Conservation (phyloP, 148 eudicot genomes). For the Spergularia bocconei region DNA sequence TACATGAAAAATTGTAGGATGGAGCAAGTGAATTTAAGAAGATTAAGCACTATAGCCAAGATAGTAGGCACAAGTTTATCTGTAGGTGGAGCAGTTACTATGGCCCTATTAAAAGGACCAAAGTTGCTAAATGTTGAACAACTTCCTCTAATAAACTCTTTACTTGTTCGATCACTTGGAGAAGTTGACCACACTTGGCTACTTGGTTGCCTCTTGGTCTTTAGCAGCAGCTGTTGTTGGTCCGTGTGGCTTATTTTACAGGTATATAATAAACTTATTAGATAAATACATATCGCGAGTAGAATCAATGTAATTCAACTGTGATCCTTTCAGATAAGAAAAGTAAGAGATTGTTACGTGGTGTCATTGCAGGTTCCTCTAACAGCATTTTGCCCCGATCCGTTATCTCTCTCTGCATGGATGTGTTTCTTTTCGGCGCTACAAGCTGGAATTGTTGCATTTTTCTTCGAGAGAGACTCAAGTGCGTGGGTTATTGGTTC, state of each 20-base stretch:
- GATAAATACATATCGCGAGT: too few species aligned
- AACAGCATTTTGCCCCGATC: conserved; percentile 45
- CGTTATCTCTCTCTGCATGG: conserved; percentile 60
- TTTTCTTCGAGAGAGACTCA: conserved; percentile 41
- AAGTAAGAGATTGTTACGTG: too few species aligned
- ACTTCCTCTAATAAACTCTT: conserved; percentile 30
- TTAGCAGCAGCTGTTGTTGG: conserved; percentile 58
- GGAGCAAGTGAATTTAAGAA: conserved; percentile 51
- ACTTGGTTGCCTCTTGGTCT: conserved; percentile 54
- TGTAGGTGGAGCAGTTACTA: conserved; percentile 54
- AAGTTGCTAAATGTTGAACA: conserved; percentile 43
- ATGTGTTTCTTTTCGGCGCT: conserved; percentile 54
- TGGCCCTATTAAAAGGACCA: conserved; percentile 63
- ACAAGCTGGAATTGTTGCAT: conserved; percentile 51
- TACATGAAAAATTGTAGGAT: conserved; percentile 27
- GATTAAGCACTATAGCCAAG: conserved; percentile 59
- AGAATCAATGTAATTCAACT: too few species aligned
- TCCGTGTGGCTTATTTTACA: conserved; percentile 76
- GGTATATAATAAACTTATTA: conserved; percentile 30
- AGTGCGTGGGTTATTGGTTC: conserved; percentile 58
- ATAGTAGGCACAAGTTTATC: conserved; percentile 57
- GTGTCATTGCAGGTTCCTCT: conserved; percentile 39
- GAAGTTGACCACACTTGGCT: conserved; percentile 43
- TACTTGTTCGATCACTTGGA: conserved; percentile 18
- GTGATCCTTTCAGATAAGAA: too few species aligned